These are phyloP conservation scores for Yamadazyma paraphyllophila DNA, from an alignment of 805 yeast species.

Conservation along the genomic window DNA sequence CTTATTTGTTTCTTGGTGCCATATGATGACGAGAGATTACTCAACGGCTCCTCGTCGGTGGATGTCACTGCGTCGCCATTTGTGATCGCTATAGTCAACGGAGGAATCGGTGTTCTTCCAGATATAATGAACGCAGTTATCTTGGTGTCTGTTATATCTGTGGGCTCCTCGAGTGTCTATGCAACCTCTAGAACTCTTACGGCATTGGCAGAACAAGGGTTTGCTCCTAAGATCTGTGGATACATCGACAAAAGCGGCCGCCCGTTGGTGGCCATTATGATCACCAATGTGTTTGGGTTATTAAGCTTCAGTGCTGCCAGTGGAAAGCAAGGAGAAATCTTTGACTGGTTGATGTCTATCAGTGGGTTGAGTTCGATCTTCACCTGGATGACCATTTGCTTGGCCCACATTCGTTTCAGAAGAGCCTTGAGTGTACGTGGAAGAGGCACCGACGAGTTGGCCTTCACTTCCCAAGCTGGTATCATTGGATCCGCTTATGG, in stretches of 20 bases:
- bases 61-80: constrained; percentile 72
- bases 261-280: constrained; percentile 65
- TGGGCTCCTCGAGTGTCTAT: constrained; percentile 70
- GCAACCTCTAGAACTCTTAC: constrained; percentile 70
- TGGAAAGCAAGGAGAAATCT: constrained; percentile 38
- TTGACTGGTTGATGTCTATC: constrained; percentile 40
- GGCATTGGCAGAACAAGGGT: constrained; percentile 63
- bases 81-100: constrained; percentile 67
- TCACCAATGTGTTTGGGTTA: constrained; percentile 54
- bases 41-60: constrained; percentile 43
- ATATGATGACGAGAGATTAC: constrained; percentile 47
- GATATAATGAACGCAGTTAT: constrained; percentile 70
- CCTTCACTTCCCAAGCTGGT: constrained; percentile 38
- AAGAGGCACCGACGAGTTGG: constrained; percentile 35
- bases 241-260: constrained; percentile 78
- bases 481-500: constrained; percentile 36
- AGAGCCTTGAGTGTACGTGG: constrained; percentile 33
- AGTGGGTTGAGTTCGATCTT: constrained; percentile 42
- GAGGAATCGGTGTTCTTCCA: constrained; percentile 65
- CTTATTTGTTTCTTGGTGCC: constrained; percentile 71
- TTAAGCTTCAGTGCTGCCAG: constrained; percentile 52
- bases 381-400: constrained; percentile 41
- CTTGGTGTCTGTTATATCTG: constrained; percentile 65
- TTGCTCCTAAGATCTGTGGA: constrained; percentile 58
- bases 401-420: constrained; percentile 41